phyloP scores from a whole-genome alignment of 225 moss, liverwort and hornwort species.

The Polytrichum formosum region DNA sequence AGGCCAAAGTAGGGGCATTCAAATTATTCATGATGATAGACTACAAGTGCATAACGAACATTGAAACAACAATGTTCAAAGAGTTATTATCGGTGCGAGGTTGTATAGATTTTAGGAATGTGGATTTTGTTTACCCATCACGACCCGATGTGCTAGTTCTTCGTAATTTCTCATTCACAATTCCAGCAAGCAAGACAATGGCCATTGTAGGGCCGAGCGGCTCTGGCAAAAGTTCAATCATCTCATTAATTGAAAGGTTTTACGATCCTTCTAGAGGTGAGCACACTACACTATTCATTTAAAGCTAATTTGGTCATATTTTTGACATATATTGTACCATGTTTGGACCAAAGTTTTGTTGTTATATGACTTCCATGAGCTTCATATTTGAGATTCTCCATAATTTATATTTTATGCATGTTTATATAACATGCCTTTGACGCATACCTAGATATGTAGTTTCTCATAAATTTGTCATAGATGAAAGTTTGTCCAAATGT shows the following conservation, averaged over 20 bases:
- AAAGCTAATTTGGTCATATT: no score
- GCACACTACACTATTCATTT: not conserved
- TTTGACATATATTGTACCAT: no score
- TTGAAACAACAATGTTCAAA: constrained; percentile 3
- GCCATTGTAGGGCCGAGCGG: constrained; percentile 47
- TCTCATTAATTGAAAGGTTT: constrained; percentile 44
- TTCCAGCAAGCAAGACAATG: constrained; percentile 41
- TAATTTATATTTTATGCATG: no score
- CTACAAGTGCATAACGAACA: constrained; percentile 3
- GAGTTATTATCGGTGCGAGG: constrained; percentile 30
- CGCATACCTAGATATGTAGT: no score
- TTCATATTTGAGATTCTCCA: no score
- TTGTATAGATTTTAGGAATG: constrained; percentile 32
- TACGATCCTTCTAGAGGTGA: constrained; percentile 41
- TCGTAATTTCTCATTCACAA: constrained; percentile 29
- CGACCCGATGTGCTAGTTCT: constrained; percentile 37
- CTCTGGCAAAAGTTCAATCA: constrained; percentile 48
- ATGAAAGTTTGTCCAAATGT: no score
- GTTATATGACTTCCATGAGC: no score
- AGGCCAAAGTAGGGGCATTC: constrained; percentile 35
- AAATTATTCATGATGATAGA: constrained; percentile 36
- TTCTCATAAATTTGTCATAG: not conserved
- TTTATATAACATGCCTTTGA: no score
- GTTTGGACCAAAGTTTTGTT: not conserved
- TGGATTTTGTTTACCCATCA: constrained; percentile 43